Evolutionary conservation across 2,329 filamentous ascomycete genomes (phyloP), one percentile per base, ranked within the genome.

Genomic region (Lecanicillium sp.): DNA sequence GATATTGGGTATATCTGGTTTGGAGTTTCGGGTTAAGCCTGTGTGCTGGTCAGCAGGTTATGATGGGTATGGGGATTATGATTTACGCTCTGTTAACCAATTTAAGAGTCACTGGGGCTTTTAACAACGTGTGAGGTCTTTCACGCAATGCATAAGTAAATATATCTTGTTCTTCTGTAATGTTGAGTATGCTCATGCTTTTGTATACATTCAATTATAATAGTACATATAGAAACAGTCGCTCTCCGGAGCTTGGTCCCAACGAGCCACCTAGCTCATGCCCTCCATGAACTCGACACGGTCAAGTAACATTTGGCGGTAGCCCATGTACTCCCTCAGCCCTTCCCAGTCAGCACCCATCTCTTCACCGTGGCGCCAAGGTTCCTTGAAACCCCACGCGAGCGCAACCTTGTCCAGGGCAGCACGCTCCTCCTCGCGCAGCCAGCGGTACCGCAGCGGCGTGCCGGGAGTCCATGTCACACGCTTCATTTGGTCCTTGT

Each of bases 401-500:
- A 81, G 77, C 1, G 89, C 88, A 41, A 98, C 77, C 54, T 77
- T 80, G 65, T 98, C 92, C 47, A 95, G 68, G 1, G 88, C 87
- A 4, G 81, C 84, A 17, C 92, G 73, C 68, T 98, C 89, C 47
- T 95, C 88, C 58, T 97, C 92, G 25, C 87, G 73, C 39, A 94
- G 60, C 85, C 89, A 97, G 12, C 92, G 76, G 52, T 87, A 75
- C 45, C 84, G 74, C 46, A 97, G 65, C 17, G 86, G 83, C 25
- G 87, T 82, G 10, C 92, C 92, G 1, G 79, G 78, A 8, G 83
- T 72, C 92, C 92, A 98, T 3, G 87, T 89, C 5, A 97, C 87
- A 15, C 92, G 79, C 53, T 84, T 81, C 86, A 96, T 95, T 61
- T 97, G 88, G 58, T 97, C 89, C 61, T 96, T 96, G 44, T 82